phyloP scores from a whole-genome alignment of 2,329 filamentous ascomycete genomes.

The Aureobasidium sp. region DNA sequence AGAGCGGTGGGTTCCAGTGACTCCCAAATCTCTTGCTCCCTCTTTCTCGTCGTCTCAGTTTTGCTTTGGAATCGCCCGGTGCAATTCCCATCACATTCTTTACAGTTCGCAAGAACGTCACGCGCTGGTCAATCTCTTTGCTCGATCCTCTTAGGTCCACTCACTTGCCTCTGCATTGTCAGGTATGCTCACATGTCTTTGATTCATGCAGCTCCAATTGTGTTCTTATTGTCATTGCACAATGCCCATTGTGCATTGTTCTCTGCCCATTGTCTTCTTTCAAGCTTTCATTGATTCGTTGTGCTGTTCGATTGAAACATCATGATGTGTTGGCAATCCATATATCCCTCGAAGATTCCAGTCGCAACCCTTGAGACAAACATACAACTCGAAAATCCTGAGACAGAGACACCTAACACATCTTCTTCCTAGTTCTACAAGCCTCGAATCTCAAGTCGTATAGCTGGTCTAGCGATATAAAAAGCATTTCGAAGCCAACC shows the following conservation, averaged over 20 bases:
- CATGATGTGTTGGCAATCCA: neutral
- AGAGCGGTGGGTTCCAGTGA: neutral
- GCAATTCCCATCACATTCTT: slow-evolving; percentile 8
- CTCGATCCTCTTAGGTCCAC: neutral
- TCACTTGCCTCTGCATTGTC: neutral
- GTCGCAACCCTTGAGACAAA: neutral
- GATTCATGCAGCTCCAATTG: neutral
- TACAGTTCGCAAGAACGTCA: slow-evolving; percentile 2
- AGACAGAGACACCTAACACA: slow-evolving; percentile 1
- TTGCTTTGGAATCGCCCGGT: slow-evolving; percentile 10
- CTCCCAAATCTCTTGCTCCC: neutral
- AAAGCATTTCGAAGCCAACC: neutral
- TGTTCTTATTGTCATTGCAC: neutral
- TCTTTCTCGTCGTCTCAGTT: neutral
- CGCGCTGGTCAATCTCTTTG: neutral
- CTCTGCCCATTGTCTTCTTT: neutral
- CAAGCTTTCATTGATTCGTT: slow-evolving; percentile 1
- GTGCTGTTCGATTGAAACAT: neutral
- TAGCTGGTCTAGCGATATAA: slow-evolving; percentile 16
- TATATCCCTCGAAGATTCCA: neutral
- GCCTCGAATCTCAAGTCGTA: slow-evolving; percentile 6
- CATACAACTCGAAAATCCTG: neutral
- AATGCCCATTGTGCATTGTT: neutral
- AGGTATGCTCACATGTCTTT: neutral
- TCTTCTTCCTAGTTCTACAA: slow-evolving; percentile 5